phyloP scores from a whole-genome alignment of 805 yeast genomes.

The Candida ponderosae region DNA sequence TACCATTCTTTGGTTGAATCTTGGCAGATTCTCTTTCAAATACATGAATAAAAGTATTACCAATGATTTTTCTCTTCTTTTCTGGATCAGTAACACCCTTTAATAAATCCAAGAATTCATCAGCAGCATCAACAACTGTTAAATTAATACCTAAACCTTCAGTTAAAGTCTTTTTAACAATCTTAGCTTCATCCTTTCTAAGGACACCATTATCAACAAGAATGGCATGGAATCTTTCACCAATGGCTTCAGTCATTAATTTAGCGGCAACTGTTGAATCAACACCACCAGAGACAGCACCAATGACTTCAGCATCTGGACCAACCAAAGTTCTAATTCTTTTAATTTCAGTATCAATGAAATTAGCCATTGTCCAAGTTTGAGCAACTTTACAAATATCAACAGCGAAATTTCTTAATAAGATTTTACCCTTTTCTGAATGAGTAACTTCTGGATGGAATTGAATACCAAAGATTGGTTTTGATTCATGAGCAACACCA shows the following conservation, averaged over 20 bases:
- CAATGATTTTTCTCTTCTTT: conserved; percentile 97
- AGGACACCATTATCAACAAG: conserved; percentile 97
- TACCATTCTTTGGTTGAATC: conserved; percentile 83
- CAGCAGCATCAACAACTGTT: conserved; percentile 91
- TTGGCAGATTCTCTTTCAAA: conserved; percentile 93
- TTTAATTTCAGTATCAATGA: conserved; percentile 91
- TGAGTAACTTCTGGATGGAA: conserved; percentile 99
- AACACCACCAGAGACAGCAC: conserved; percentile 99
- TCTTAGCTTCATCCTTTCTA: conserved; percentile 88
- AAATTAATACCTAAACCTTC: conserved; percentile 92
- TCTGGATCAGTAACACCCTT: conserved; percentile 97
- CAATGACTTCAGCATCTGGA: conserved; percentile 96
- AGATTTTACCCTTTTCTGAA: conserved; percentile 80
- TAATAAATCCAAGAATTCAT: conserved; percentile 76
- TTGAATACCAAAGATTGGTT: conserved; percentile 87
- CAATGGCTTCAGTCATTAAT: conserved; percentile 96
- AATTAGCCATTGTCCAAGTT: conserved; percentile 98
- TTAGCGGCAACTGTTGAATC: conserved; percentile 99
- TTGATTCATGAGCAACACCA: conserved; percentile 72
- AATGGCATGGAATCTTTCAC: conserved; percentile 97
- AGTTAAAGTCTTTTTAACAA: conserved; percentile 81
- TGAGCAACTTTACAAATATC: conserved; percentile 78
- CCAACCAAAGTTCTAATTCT: conserved; percentile 90
- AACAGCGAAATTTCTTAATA: conserved; percentile 89
- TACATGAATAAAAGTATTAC: conserved; percentile 94